Evolutionary conservation across 2,329 filamentous ascomycete species (phyloP), one percentile per base, ranked within the genome.

Genomic region (Cladosporium colombiae): DNA sequence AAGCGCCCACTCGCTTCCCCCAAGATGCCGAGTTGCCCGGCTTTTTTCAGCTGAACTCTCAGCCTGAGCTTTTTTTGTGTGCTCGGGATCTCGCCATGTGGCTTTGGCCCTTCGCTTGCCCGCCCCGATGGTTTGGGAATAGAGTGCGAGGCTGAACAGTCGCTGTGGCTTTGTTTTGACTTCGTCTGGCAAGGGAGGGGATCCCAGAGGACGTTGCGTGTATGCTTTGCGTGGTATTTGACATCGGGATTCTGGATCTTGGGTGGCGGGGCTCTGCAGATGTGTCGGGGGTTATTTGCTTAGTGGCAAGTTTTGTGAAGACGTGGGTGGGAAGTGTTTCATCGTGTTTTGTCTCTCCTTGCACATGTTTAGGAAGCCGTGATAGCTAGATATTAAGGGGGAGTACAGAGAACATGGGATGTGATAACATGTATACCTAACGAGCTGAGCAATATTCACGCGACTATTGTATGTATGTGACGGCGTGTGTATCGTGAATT

Each of bases 21-120:
- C 16, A 27, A 58, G 29, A 58, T 40, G 29, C 56, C 35, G 56
- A 46, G 37, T 16, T 33, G 52, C 29, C 33, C 29, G 56, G 56
- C 31, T 25, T 46, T 18, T 40, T 8, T 18, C n/a, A n/a, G 11
- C 31, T 33, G 31, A 35, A 13, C 33, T 35, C 18, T 40, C 16
- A 7, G 40, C 35, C 35, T 18, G 35, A 40, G 49, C 49, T 49
- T n/a, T 49, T 49, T 49, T 11, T n/a, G n/a, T n/a, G 6, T 14
- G 23, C 14, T 25, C 55, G 55, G 55, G 55, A 58, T 35, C 35
- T 59, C 56, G 56, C 56, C 56, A 59, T 59, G 56, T 59, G 56
- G 56, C 56, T 59, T 58, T 35, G 27, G 27, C 27, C 27, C 27
- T 29, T 59, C 23, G 21, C 13, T 23, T 46, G 35, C 56, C 21